Base-by-base conservation (phyloP, 2,329 filamentous ascomycete genomes). In the Exophiala sp. region DNA sequence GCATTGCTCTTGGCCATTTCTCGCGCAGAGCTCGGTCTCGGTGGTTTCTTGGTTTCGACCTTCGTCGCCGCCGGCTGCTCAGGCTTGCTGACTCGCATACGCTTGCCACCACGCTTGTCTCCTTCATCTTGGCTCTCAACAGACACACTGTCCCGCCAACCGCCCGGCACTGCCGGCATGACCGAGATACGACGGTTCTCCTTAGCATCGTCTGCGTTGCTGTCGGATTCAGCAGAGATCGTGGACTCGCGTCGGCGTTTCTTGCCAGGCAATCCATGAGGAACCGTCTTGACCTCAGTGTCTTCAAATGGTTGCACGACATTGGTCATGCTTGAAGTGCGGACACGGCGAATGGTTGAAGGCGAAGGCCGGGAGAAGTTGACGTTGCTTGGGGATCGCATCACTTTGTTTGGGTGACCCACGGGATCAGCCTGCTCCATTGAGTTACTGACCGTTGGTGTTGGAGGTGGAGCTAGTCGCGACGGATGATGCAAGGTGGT, bases 321-420 rank as follows among this genome's bases (percentile, higher is more conserved):
- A 2, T 47, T 41, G 13, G 54, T 47, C 3, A 55, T 56, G 19
- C 60, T 63, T 2, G 68, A 69, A 1, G 63, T 62, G 29, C 68
- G 65, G 32, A 73, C 67, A 13, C 65, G 65, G 23, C 71, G 69
- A 51, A 73, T 68, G 4, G 67, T 68, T 9, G 70, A 63, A 1
- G 66, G 58, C n/a, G 56, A 59, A 27, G 52, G 46, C 21, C 42
- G 35, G 6, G 53, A 72, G 65, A 66, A 77, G 75, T 47, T 50
- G 5, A 32, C n/a, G 34, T 55, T 55, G 35, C 39, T 52, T 11
- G 58, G 56, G 29, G 59, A 61, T 27, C 34, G 21, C 42, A 51
- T 54, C 37, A 59, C 48, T 29, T 48, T 50, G 30, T 56, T 46
- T 22, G 50, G 48, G 24, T 58, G 45, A 6, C 18, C 35, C 18